Percentiles rank a stretch among this genome's conserved stretches.
phyloP scores from a whole-genome alignment of 2,329 filamentous ascomycete species.

The Penicillium psychrosexuale region DNA sequence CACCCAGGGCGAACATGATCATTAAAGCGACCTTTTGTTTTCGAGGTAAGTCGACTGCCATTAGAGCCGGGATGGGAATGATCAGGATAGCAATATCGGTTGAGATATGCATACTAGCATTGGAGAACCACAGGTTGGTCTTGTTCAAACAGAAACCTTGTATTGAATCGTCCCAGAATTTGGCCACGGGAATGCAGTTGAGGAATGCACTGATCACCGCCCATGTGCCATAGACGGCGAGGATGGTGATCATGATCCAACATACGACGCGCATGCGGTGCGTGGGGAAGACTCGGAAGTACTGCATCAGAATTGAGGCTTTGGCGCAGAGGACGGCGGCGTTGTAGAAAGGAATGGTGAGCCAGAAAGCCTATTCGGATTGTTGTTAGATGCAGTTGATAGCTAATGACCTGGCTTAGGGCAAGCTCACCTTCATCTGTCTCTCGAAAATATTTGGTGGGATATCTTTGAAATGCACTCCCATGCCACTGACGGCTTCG shows the following conservation, averaged over 20 bases:
- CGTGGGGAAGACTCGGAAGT: constrained; percentile 46
- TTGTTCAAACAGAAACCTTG: constrained; percentile 38
- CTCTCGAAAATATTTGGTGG: constrained; percentile 26
- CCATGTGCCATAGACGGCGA: constrained; percentile 38
- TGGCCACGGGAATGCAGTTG: constrained; percentile 37
- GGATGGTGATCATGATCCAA: constrained; percentile 36
- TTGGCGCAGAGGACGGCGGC: constrained; percentile 43
- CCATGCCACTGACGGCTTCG: constrained; percentile 37
- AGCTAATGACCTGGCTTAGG: not conserved
- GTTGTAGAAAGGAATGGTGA: constrained; percentile 41
- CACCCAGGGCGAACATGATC: constrained; percentile 42
- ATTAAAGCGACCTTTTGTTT: constrained; percentile 44
- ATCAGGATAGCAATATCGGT: constrained; percentile 45
- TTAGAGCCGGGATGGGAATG: constrained; percentile 46
- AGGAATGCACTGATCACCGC: constrained; percentile 36
- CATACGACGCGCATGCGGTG: constrained; percentile 35
- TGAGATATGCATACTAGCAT: constrained; percentile 44
- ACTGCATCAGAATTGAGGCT: constrained; percentile 50
- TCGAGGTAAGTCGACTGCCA: constrained; percentile 40
- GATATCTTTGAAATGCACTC: constrained; percentile 33
- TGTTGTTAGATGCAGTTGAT: not conserved
- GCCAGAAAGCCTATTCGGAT: constrained; percentile 33
- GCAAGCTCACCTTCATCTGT: constrained; percentile 33
- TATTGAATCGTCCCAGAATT: constrained; percentile 33
- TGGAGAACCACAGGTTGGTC: constrained; percentile 45